phyloP scores from a whole-genome alignment of 2,329 filamentous ascomycete species.

The Cercospora zeina region DNA sequence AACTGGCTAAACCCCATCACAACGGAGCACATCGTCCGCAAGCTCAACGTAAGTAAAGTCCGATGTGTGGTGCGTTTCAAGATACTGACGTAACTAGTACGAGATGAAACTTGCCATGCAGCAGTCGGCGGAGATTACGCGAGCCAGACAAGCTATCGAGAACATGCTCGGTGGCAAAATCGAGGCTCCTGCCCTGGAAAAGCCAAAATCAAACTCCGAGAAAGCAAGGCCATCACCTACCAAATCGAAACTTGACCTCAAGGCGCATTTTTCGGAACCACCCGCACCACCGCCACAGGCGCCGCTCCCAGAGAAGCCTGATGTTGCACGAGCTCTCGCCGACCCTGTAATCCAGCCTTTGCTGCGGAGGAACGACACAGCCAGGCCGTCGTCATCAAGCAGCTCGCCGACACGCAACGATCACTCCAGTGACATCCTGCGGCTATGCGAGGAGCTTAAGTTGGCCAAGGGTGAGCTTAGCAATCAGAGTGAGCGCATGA shows the following conservation, averaged over 20 bases:
- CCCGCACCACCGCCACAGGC: constrained; percentile 92
- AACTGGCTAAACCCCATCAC: constrained; percentile 87
- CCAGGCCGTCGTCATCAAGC: constrained; percentile 61
- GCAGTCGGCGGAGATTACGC: constrained; percentile 79
- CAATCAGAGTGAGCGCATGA: constrained; percentile 74
- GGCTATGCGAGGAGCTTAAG: constrained; percentile 80
- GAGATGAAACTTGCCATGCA: constrained; percentile 89
- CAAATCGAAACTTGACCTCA: constrained; percentile 71
- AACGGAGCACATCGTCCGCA: constrained; percentile 91
- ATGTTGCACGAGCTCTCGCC: constrained; percentile 56
- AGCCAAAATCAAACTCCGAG: constrained; percentile 50
- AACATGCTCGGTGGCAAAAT: constrained; percentile 71
- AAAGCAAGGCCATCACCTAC: constrained; percentile 48
- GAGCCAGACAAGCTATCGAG: constrained; percentile 79
- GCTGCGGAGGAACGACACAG: constrained; percentile 73
- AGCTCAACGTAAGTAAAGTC: constrained; percentile 66
- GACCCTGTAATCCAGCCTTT: constrained; percentile 57
- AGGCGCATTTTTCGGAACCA: constrained; percentile 85
- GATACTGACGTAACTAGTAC: constrained; percentile 55
- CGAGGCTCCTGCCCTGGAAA: constrained; percentile 43
- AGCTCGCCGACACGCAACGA: constrained; percentile 62
- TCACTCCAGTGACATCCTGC: constrained; percentile 71
- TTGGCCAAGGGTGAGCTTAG: constrained; percentile 85
- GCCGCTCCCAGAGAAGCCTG: constrained; percentile 89
- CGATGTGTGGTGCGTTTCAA: background rate